Evolutionary conservation across 805 yeast genomes (phyloP).

Genomic region (Myxozyma lipomycoides): DNA sequence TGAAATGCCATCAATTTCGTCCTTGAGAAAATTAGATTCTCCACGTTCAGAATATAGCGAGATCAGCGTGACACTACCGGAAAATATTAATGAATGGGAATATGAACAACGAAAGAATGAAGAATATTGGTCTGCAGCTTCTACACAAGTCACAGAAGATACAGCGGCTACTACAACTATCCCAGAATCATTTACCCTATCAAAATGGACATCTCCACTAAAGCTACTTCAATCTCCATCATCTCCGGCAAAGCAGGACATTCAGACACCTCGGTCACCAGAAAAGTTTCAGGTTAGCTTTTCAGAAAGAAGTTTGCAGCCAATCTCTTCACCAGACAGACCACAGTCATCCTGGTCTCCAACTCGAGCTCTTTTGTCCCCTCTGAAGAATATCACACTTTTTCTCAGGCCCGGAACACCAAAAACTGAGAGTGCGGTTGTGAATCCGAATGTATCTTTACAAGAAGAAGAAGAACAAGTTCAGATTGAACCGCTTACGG

Average conservation of each 20-base stretch:
- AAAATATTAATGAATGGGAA: slow-evolving; percentile 18
- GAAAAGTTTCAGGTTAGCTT: too few relatives aligned
- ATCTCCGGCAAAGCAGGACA: too few relatives aligned
- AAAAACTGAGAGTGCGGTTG: too few relatives aligned
- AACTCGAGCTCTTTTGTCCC: too few relatives aligned
- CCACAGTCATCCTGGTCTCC: too few relatives aligned
- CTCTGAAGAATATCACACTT: too few relatives aligned
- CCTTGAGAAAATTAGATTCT: not conserved
- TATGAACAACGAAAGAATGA: slow-evolving; percentile 12
- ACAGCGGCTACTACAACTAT: not conserved
- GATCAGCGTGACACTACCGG: slow-evolving; percentile 12
- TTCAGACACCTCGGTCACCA: too few relatives aligned
- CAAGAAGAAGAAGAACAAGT: too few relatives aligned
- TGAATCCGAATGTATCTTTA: too few relatives aligned
- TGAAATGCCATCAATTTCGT: not conserved
- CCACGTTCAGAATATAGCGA: not conserved
- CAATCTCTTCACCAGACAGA: too few relatives aligned
- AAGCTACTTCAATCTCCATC: slow-evolving; percentile 1
- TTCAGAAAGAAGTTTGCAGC: not conserved
- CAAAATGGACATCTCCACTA: slow-evolving; percentile 4
- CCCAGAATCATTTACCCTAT: not conserved
- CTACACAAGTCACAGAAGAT: not conserved
- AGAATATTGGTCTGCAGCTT: slow-evolving; percentile 13
- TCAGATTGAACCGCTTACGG: too few relatives aligned
- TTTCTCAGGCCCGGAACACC: too few relatives aligned